Conservation (phyloP, 225 moss, liverwort and hornwort genomes). For the Polytrichum formosum region DNA sequence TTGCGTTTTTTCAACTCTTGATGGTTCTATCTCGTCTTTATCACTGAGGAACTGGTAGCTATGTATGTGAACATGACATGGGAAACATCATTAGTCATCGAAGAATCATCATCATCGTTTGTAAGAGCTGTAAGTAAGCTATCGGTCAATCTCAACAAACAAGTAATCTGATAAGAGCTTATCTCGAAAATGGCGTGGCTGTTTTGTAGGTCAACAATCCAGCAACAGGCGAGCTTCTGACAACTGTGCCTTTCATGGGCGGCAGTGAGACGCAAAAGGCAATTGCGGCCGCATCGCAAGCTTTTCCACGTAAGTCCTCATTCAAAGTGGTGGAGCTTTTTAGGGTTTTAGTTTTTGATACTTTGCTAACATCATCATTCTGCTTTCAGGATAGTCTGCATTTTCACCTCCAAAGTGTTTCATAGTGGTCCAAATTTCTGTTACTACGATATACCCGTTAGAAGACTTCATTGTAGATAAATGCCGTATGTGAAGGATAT, state of each 20-base stretch:
- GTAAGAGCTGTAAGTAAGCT: background rate
- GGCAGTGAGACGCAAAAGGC: constrained; percentile 72
- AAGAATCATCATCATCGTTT: background rate
- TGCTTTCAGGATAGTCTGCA: too few species aligned
- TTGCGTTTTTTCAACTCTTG: too few species aligned
- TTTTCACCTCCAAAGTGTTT: too few species aligned
- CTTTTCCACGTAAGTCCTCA: constrained; percentile 53
- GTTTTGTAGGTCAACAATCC: constrained; percentile 83
- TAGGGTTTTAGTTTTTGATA: too few species aligned
- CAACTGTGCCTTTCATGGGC: constrained; percentile 81
- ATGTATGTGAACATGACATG: too few species aligned
- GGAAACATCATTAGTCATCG: background rate
- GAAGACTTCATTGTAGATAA: too few species aligned
- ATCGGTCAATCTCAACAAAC: background rate
- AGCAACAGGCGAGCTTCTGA: constrained; percentile 80
- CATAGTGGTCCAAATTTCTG: too few species aligned
- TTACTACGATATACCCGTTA: too few species aligned
- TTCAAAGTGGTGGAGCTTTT: background rate
- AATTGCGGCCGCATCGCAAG: constrained; percentile 69
- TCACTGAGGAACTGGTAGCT: too few species aligned
- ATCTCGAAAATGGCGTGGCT: background rate
- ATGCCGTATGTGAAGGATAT: too few species aligned
- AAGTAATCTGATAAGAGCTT: background rate
- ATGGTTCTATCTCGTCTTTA: too few species aligned
- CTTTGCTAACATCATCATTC: too few species aligned